phyloP scores from a whole-genome alignment of 345 rosid species.

The Capsella bursapastoris region DNA sequence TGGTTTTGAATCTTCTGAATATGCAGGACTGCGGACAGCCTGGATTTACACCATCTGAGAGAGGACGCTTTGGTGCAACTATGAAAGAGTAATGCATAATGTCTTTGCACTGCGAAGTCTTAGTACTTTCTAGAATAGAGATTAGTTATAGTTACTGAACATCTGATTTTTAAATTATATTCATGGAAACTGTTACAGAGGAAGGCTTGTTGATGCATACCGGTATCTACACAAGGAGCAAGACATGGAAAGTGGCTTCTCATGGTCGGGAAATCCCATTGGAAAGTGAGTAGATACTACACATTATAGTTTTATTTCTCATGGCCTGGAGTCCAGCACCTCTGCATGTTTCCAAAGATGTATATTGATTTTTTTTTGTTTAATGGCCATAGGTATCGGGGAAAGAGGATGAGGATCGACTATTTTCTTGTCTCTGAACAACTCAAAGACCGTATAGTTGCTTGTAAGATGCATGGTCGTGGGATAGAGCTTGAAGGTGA shows the following conservation, averaged over 20 bases:
- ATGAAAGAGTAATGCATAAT: slow-evolving; percentile 68
- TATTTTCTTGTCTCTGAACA: slow-evolving; percentile 81
- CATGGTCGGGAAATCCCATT: slow-evolving; percentile 92
- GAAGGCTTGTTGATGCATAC: slow-evolving; percentile 85
- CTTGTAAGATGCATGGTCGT: slow-evolving; percentile 79
- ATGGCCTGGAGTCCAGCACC: neutral
- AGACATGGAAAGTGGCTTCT: slow-evolving; percentile 92
- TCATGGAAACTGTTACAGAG: slow-evolving; percentile 54
- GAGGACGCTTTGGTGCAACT: slow-evolving; percentile 78
- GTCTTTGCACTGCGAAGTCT: slow-evolving; percentile 1
- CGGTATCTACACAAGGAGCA: slow-evolving; percentile 79
- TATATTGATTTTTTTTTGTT: neutral
- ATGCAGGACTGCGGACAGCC: slow-evolving; percentile 94
- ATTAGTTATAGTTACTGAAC: neutral
- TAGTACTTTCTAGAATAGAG: slow-evolving; percentile 21
- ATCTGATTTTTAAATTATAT: neutral
- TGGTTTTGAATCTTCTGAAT: neutral
- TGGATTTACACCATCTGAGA: slow-evolving; percentile 91
- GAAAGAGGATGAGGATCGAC: slow-evolving; percentile 92
- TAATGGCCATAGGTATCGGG: slow-evolving; percentile 65
- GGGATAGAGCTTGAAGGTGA: slow-evolving; percentile 87
- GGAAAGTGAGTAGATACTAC: slow-evolving; percentile 70
- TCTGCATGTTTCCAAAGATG: slow-evolving; percentile 3
- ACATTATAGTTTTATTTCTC: neutral
- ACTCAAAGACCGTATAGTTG: slow-evolving; percentile 61